These are phyloP conservation scores for Rhizopus arrhizus DNA, from an alignment of 371 early-diverging fungal species.

Conservation along the genomic window DNA sequence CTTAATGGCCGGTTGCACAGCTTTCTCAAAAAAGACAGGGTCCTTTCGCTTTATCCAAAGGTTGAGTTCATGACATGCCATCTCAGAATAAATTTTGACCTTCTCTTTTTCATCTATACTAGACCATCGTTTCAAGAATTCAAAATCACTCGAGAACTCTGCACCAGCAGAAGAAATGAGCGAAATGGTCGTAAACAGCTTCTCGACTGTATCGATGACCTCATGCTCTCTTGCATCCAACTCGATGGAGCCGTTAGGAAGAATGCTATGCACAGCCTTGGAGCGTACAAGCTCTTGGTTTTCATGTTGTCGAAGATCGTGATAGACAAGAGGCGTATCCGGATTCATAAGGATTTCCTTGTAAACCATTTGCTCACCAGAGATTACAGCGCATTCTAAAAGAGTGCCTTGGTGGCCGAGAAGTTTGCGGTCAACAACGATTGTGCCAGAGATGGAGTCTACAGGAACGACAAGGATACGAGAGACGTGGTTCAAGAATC, in stretches of 20 bases:
- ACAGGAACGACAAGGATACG: constrained; percentile 22
- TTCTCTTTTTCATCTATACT: constrained; percentile 21
- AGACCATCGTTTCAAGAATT: constrained; percentile 36
- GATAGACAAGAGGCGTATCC: neutral
- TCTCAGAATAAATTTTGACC: constrained; percentile 29
- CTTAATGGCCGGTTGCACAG: constrained; percentile 49
- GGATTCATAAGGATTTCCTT: constrained; percentile 15
- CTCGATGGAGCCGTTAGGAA: constrained; percentile 14
- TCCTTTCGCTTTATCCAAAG: constrained; percentile 62
- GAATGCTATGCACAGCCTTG: constrained; percentile 25
- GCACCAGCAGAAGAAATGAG: constrained; percentile 2
- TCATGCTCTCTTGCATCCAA: constrained; percentile 41
- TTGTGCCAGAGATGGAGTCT: constrained; percentile 18
- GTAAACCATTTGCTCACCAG: constrained; percentile 34
- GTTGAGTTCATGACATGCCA: constrained; percentile 58
- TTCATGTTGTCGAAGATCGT: constrained; percentile 26
- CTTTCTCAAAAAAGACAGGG: constrained; percentile 40
- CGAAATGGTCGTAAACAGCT: constrained; percentile 32
- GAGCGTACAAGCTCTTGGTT: constrained; percentile 26
- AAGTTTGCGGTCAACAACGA: constrained; percentile 24
- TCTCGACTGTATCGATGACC: constrained; percentile 40
- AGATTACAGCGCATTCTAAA: constrained; percentile 33
- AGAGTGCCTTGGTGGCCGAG: constrained; percentile 35
- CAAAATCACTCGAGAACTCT: constrained; percentile 10
- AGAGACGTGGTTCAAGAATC: constrained; percentile 31